These are phyloP conservation scores for Massariosphaeria phaeospora DNA, from an alignment of 495 filamentous ascomycete genomes.

Conservation along the genomic window DNA sequence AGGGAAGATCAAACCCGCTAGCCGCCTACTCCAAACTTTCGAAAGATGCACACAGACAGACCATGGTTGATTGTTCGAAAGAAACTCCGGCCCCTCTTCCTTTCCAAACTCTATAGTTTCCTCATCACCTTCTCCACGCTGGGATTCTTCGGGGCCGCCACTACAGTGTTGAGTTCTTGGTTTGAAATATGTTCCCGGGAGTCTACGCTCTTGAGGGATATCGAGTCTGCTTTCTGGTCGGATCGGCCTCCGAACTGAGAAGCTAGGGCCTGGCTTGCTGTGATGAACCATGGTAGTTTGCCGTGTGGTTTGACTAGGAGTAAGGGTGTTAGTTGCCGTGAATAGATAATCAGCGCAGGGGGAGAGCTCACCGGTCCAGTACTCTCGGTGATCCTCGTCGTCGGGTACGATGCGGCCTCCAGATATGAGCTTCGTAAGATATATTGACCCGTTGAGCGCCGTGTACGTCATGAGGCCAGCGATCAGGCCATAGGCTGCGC, in stretches of 20 bases:
- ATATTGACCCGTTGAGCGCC: slow-evolving; percentile 61
- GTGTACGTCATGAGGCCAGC: slow-evolving; percentile 73
- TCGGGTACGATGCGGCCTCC: slow-evolving; percentile 65
- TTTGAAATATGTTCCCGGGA: slow-evolving; percentile 21
- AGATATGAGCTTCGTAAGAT: slow-evolving; percentile 57
- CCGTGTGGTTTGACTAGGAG: slow-evolving; percentile 27
- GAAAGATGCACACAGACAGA: too few species aligned
- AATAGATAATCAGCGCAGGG: too few species aligned
- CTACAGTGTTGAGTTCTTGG: slow-evolving; percentile 23
- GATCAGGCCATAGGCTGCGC: slow-evolving; percentile 73
- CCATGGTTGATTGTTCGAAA: too few species aligned
- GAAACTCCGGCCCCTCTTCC: background rate
- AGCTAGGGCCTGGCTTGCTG: slow-evolving; percentile 4
- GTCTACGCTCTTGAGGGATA: slow-evolving; percentile 20
- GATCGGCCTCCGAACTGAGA: slow-evolving; percentile 11
- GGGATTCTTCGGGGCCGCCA: slow-evolving; percentile 8
- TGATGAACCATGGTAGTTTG: slow-evolving; percentile 34
- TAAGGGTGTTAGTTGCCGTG: background rate
- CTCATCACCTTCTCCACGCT: slow-evolving; percentile 15
- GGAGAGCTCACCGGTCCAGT: slow-evolving; percentile 58
- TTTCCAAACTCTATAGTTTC: background rate
- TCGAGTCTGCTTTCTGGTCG: background rate
- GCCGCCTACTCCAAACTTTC: too few species aligned
- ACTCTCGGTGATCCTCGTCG: slow-evolving; percentile 67
- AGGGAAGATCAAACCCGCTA: too few species aligned